These are phyloP conservation scores for Lactarius tabidus DNA, from an alignment of 768 basidiomycete species.

Conservation along the genomic window DNA sequence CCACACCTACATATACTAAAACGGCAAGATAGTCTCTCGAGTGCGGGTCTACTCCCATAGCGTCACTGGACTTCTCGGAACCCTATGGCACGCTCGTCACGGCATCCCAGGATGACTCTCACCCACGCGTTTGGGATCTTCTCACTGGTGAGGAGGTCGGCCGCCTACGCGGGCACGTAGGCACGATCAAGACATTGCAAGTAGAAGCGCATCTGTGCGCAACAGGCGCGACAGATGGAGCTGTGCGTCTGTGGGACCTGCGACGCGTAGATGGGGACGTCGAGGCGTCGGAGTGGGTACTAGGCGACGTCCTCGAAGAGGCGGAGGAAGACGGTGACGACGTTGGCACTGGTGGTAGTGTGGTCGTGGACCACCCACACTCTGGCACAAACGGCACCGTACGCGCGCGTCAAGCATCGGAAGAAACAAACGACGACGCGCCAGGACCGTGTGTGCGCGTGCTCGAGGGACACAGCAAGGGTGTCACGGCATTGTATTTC, in stretches of 20 bases:
- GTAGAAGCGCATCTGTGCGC: slow-evolving; percentile 89
- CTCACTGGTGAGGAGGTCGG: slow-evolving; percentile 86
- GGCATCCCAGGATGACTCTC: slow-evolving; percentile 78
- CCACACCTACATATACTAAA: slow-evolving; percentile 16
- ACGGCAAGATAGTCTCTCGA: slow-evolving; percentile 64
- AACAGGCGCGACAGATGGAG: slow-evolving; percentile 87
- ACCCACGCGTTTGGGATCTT: slow-evolving; percentile 93
- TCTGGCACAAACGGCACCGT: slow-evolving; percentile 38
- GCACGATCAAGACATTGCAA: slow-evolving; percentile 83
- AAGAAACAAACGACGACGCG: background rate
- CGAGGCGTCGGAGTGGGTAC: slow-evolving; percentile 49
- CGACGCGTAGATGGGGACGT: slow-evolving; percentile 72
- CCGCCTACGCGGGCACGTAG: slow-evolving; percentile 74
- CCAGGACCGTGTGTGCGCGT: slow-evolving; percentile 61
- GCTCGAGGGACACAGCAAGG: slow-evolving; percentile 89
- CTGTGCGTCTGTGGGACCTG: slow-evolving; percentile 87
- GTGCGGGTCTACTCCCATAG: slow-evolving; percentile 76
- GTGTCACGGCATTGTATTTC: slow-evolving; percentile 91
- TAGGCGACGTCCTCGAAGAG: slow-evolving; percentile 65
- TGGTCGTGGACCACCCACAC: slow-evolving; percentile 32
- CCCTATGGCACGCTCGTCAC: slow-evolving; percentile 94
- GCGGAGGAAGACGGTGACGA: slow-evolving; percentile 44
- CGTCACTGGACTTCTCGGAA: slow-evolving; percentile 91
- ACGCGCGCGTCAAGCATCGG: slow-evolving; percentile 30
- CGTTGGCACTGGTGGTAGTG: slow-evolving; percentile 30